Base-by-base conservation (phyloP, 2,329 filamentous ascomycete genomes). In the Claviceps sp. region DNA sequence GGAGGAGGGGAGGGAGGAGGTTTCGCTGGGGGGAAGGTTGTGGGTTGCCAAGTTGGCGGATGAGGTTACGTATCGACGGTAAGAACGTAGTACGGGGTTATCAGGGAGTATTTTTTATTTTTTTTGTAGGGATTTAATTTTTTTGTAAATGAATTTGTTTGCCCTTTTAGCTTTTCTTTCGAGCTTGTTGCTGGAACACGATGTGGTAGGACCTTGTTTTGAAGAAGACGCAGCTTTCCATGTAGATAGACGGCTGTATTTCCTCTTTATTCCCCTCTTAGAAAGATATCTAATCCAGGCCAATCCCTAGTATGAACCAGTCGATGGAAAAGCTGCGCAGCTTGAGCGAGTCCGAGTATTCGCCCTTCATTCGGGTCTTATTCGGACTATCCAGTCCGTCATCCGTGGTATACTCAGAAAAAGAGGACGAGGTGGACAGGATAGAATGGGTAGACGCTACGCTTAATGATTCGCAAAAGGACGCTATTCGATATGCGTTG, bases 401-500 rank as follows among this genome's bases (percentile, higher is more conserved):
- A 2, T 68, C 74, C 0, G 67, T 79, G 0, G 63, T 74, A 1
- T 54, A 77, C 51, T 58, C 75, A 14, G 55, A 54, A 2, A 56
- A 62, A 0, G 72, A 76, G 50, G 70, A 75, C 44, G 67, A 71
- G 20, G 61, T 68, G 44, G 69, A 66, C 6, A 68, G 67, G 39
- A 64, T 84, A 7, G 70, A 78, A 43, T 86, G 80, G 80, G 61
- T 82, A 52, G 79, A 85, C 58, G 71, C 74, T 16, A 74, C 71
- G 16, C 68, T 86, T 22, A 85, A 86, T 59, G 76, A 80, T 13
- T 81, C 78, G 13, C 82, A 86, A 61, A 83, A 82, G 58, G 78
- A 83, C 52, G 82, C 82, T 16, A 80, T 86, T 53, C 69, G 80
- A n/a, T 98, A 97, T 62, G 89, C 91, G 0, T 71, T 98, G 50